Percentiles rank a stretch among this genome's conserved stretches.
Evolutionary conservation across 2,329 filamentous ascomycete genomes (phyloP).

Genomic region (Curvularia eragrostidis): DNA sequence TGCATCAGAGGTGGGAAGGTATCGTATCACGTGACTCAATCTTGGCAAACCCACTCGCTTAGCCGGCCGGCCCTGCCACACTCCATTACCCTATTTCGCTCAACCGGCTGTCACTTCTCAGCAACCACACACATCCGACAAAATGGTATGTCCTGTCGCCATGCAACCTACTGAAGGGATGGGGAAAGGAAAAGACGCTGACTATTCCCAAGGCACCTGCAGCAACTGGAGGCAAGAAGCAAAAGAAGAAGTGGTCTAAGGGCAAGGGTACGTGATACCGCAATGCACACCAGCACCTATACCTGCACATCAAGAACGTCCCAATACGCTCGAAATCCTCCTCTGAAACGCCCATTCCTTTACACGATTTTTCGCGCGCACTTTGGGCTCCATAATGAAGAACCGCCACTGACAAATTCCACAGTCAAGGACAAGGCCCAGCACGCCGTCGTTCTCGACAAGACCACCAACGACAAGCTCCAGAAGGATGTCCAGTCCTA

Average conservation of each 20-base stretch:
- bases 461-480: conserved; percentile 95
- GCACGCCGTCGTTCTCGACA: conserved; percentile 99
- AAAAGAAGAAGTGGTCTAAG: conserved; percentile 83
- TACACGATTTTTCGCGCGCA: conserved; percentile 10
- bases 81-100: background rate
- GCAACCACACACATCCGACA: conserved; percentile 51
- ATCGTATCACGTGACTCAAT: background rate
- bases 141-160: conserved; percentile 47
- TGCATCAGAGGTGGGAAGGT: background rate
- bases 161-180: background rate
- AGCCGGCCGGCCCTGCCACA: background rate
- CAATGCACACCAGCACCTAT: conserved; percentile 26
- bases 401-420: conserved; percentile 37
- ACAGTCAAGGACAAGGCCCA: conserved; percentile 99
- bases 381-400: conserved; percentile 13
- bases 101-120: conserved; percentile 32
- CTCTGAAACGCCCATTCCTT: conserved; percentile 1
- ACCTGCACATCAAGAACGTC: conserved; percentile 7
- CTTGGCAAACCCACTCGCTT: conserved; percentile 27
- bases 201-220: conserved; percentile 51
- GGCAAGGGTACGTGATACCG: conserved; percentile 60
- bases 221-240: conserved; percentile 75
- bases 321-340: conserved; percentile 4
- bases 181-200: conserved; percentile 11
- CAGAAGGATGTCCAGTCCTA: conserved; percentile 99